phyloP scores from a whole-genome alignment of 2,329 filamentous ascomycete species.

The Truncatella angustata region DNA sequence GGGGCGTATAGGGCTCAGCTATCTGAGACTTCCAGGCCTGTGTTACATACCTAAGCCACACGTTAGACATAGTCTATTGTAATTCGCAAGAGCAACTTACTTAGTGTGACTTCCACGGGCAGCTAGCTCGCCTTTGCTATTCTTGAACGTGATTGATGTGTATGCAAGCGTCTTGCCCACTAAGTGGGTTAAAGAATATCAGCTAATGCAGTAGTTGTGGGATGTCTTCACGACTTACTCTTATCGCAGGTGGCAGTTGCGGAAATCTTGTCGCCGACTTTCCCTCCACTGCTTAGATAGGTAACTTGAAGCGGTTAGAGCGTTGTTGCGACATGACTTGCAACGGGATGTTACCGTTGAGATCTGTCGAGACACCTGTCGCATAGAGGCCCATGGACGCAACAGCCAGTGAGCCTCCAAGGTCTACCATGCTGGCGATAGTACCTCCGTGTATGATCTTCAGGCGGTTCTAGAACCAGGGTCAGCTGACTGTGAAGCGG shows the following conservation, averaged over 20 bases:
- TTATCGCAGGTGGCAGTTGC: conserved; percentile 61
- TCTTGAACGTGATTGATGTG: conserved; percentile 58
- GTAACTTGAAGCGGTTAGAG: conserved; percentile 46
- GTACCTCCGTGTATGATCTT: conserved; percentile 77
- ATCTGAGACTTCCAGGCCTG: conserved; percentile 27
- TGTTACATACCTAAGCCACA: conserved; percentile 37
- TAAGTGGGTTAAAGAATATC: conserved; percentile 24
- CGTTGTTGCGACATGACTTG: background rate
- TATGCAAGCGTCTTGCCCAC: conserved; percentile 65
- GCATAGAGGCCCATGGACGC: conserved; percentile 62
- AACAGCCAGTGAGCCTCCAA: conserved; percentile 64
- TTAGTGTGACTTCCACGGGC: conserved; percentile 67
- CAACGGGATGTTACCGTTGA: conserved; percentile 50
- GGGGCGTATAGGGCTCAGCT: conserved; percentile 17
- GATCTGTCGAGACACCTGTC: conserved; percentile 64
- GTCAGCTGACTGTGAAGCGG: background rate
- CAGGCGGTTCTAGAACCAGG: conserved; percentile 62
- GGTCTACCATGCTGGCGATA: conserved; percentile 71
- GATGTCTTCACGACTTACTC: conserved; percentile 39
- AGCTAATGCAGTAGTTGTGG: background rate
- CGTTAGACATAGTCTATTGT: background rate
- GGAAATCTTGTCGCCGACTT: conserved; percentile 53
- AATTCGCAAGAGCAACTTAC: conserved; percentile 44
- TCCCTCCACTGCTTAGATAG: conserved; percentile 58
- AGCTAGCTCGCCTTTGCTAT: conserved; percentile 56